phyloP scores from a whole-genome alignment of 257 asterid genomes.

The Catharanthus roseus region DNA sequence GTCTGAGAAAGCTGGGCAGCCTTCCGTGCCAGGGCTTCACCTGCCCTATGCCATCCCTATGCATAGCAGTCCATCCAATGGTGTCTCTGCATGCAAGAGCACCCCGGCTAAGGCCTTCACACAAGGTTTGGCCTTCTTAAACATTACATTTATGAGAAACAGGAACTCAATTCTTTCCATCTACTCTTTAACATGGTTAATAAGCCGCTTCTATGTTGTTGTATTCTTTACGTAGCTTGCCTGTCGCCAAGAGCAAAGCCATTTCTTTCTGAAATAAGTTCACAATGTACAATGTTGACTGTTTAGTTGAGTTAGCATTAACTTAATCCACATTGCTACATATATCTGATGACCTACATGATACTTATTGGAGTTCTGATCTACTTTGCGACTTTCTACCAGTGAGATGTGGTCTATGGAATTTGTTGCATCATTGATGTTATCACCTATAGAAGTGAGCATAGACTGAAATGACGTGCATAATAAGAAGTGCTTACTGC shows the following conservation, averaged over 20 bases:
- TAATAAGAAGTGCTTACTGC: not conserved
- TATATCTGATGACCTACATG: not conserved
- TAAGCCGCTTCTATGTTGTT: not conserved
- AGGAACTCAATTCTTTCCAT: no score
- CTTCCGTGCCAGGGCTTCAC: conserved; percentile 36
- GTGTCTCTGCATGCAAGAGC: conserved; percentile 40
- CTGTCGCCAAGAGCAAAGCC: not conserved
- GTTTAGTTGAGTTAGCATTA: not conserved
- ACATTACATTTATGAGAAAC: not conserved
- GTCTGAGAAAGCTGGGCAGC: conserved; percentile 40
- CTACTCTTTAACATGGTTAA: not conserved
- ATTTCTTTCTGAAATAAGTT: not conserved
- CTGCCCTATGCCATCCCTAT: conserved; percentile 38
- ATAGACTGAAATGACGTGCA: not conserved
- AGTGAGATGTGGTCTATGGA: not conserved
- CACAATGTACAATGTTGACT: not conserved
- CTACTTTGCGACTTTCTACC: not conserved
- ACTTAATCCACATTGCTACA: not conserved
- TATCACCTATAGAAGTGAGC: not conserved
- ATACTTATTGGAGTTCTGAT: not conserved
- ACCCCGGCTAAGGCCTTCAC: conserved; percentile 36
- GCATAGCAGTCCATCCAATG: conserved; percentile 38
- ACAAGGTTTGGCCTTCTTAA: conserved; percentile 44
- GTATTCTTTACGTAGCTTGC: not conserved
- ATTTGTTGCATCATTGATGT: not conserved